Conservation (phyloP, 2,329 filamentous ascomycete species). For the Fusarium piperis region DNA sequence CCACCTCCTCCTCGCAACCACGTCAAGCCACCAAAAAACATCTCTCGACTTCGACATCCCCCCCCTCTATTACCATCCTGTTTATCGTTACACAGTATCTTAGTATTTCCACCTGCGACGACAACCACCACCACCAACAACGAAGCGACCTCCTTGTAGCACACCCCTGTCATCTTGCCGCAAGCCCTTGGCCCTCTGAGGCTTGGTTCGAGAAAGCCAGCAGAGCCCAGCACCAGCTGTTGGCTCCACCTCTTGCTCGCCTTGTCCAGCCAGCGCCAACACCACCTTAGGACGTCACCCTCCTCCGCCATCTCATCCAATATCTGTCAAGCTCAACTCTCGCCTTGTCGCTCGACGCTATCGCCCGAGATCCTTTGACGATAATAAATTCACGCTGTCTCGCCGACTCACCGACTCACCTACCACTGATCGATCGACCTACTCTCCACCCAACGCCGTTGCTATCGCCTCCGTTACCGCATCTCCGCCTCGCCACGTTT, state of each 20-base stretch:
- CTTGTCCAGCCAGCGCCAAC: slow-evolving; percentile 22
- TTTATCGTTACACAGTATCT: slow-evolving; percentile 27
- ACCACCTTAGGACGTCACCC: slow-evolving; percentile 28
- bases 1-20: slow-evolving; percentile 33
- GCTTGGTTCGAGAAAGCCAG: slow-evolving; percentile 27
- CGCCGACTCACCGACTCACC: slow-evolving; percentile 10
- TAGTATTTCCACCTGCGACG: slow-evolving; percentile 16
- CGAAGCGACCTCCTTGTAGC: background rate
- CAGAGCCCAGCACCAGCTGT: slow-evolving; percentile 13
- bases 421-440: slow-evolving; percentile 9
- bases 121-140: slow-evolving; percentile 11
- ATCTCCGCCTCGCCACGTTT: slow-evolving; percentile 27
- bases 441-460: background rate
- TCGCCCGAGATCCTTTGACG: slow-evolving; percentile 4
- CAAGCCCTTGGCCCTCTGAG: background rate
- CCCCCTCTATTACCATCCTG: slow-evolving; percentile 6
- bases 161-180: slow-evolving; percentile 2
- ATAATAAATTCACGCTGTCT: slow-evolving; percentile 9
- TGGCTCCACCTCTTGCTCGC: slow-evolving; percentile 33
- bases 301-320: slow-evolving; percentile 24
- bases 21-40: slow-evolving; percentile 37
- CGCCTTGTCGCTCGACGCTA: background rate
- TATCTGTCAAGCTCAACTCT: slow-evolving; percentile 15
- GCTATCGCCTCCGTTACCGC: slow-evolving; percentile 18
- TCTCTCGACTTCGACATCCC: slow-evolving; percentile 10